Evolutionary conservation across 2,329 filamentous ascomycete genomes (phyloP), one percentile per base, ranked within the genome.

Genomic region (Trichophyton mentagrophytes): DNA sequence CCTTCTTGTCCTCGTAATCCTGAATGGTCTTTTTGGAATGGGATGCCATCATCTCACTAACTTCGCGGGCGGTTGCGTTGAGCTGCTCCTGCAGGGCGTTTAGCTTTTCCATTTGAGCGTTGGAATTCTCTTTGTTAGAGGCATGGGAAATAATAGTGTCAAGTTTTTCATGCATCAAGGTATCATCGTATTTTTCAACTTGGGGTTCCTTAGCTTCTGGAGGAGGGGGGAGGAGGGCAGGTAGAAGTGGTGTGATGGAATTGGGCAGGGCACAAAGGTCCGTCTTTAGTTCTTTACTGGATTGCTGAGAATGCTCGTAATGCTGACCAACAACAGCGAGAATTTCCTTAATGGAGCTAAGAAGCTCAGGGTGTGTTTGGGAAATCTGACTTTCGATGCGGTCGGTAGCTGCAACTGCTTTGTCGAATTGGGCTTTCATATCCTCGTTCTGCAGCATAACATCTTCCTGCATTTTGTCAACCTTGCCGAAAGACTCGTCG

Each of bases 81-180:
- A 99, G 90, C 66, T 95, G 88, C 36, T 61, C 49, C 36, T 96
- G 90, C 57, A 97, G 92, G 71, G 90, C 84, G 66, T 96, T 90
- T 4, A 99, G 81, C 22, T 89, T 88, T 64, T 88, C 86, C 47
- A 96, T 82, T 66, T 90, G 89, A 3, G 81, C 79, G 44, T 89
- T 82, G 1, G 88, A 84, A 68, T 89, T 86, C 58, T 82, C 82
- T 0, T 88, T 82, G 20, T 82, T 80, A 25, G 84, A 79, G 1
- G 72, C 66, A 60, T 75, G 74, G 20, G 72, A 72, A 36, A 77
- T 66, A n/a, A 81, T 69, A 58, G 69, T 71, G 65, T 81, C 76
- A 3, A 85, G 74, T 67, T 85, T 86, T 64, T 84, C 80, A 6
- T 84, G 81, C 3, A 86, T 74, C 7, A 73, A 47, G 9, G 76